phyloP scores from a whole-genome alignment of 164 flowering plant species.

The Stephania cephalantha region DNA sequence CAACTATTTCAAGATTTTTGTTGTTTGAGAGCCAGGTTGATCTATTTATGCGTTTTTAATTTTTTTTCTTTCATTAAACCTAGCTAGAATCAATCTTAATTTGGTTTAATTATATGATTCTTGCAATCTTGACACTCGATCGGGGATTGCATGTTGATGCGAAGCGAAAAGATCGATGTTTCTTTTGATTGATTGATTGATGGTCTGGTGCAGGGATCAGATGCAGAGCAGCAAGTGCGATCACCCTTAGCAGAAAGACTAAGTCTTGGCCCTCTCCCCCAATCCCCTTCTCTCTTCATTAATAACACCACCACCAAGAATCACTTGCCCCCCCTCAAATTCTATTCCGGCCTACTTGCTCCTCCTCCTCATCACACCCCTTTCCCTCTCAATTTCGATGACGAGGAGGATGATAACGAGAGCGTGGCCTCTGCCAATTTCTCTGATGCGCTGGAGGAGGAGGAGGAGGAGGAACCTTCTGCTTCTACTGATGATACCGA shows the following conservation, averaged over 20 bases:
- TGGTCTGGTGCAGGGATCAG: conserved; percentile 38
- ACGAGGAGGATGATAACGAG: conserved; percentile 21
- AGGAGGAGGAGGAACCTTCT: conserved; percentile 24
- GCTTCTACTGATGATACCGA: conserved; percentile 24
- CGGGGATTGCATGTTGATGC: not conserved
- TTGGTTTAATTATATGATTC: not conserved
- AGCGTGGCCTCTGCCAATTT: conserved; percentile 46
- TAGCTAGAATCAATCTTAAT: not conserved
- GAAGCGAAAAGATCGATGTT: not conserved
- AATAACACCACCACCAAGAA: too few species aligned
- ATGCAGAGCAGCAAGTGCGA: conserved; percentile 25
- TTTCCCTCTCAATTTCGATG: conserved; percentile 20
- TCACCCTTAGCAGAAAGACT: conserved; percentile 43
- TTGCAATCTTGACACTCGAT: not conserved
- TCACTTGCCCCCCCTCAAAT: conserved; percentile 58
- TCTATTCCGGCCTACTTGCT: conserved; percentile 45
- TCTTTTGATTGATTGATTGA: not conserved
- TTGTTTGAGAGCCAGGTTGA: not conserved
- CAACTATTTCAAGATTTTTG: not conserved
- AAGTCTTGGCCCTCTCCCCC: conserved; percentile 22
- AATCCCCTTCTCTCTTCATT: not conserved
- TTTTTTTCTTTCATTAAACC: not conserved
- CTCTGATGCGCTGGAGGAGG: conserved; percentile 40
- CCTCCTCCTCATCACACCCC: conserved; percentile 26
- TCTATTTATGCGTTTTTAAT: not conserved